phyloP scores from a whole-genome alignment of 2,329 filamentous ascomycete genomes.

The Tolypocladium tundrense region DNA sequence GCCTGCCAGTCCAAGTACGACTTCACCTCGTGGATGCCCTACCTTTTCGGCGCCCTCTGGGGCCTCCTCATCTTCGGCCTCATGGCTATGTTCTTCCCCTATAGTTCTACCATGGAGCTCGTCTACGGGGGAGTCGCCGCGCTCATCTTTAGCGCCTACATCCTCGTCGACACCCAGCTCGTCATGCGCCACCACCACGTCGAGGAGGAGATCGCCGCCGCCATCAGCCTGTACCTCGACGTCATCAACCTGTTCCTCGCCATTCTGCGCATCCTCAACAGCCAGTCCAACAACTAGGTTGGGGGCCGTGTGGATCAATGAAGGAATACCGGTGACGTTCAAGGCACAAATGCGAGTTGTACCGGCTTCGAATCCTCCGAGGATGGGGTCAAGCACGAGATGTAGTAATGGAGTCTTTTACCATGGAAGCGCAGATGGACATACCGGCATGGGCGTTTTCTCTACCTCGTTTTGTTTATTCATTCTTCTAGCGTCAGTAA shows the following conservation, averaged over 20 bases:
- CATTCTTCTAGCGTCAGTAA: background rate
- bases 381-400: background rate
- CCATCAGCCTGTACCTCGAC: constrained; percentile 90
- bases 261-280: constrained; percentile 93
- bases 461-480: background rate
- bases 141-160: constrained; percentile 87
- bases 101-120: constrained; percentile 71
- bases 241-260: constrained; percentile 95
- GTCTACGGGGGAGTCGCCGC: constrained; percentile 74
- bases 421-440: background rate
- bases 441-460: background rate
- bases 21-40: constrained; percentile 95
- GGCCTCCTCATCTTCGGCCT: constrained; percentile 85
- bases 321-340: too few relatives aligned
- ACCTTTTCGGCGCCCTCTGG: constrained; percentile 86
- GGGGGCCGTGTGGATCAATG: background rate
- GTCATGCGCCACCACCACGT: constrained; percentile 94
- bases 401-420: too few relatives aligned
- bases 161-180: constrained; percentile 91
- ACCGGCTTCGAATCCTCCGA: background rate
- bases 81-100: constrained; percentile 81
- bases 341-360: too few relatives aligned
- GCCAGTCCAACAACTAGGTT: constrained; percentile 77
- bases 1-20: constrained; percentile 98
- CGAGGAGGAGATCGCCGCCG: constrained; percentile 93